Base-by-base conservation (phyloP, 352 stramenopile genomes). In the Thalassiosira delicatula region DNA sequence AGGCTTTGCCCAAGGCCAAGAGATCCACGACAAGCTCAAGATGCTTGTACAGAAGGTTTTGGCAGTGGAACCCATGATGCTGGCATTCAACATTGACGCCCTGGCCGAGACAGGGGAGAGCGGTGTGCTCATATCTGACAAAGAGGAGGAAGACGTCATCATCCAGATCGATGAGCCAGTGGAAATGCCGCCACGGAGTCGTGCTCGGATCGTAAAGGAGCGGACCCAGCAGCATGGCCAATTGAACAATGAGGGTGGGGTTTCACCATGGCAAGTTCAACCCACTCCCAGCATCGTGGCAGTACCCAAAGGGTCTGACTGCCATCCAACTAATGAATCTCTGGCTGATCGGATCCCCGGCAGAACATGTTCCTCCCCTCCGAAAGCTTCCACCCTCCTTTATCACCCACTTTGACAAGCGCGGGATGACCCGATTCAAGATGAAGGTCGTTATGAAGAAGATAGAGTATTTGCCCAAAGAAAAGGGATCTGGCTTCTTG, bases 241-340 rank as follows among this genome's bases (percentile, higher is more conserved):
- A n/a, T n/a, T n/a, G n/a, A n/a, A n/a, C n/a, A n/a, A n/a, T n/a
- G n/a, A n/a, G n/a, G n/a, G n/a, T 74, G 33, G 66, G 66, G 30
- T 74, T 33, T 46, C 66, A 74, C 37, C 66, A 74, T 74, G 54
- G 54, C 7, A 49, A 74, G 66, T 53, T 74, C n/a, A 74, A 62
- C 56, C 66, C 66, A 35, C 35, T 74, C 35, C 66, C 66, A 56
- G 27, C 30, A 4, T 25, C 14, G 30, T 75, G 56, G 51, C 29
- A 53, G 4, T 75, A 66, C 42, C 67, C 53, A 59, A 75, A 37
- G 7, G 62, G 40, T 9, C 56, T 75, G n/a, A 66, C 67, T 44
- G 27, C 53, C 3, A 57, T 59, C 27, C 51, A 65, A 29, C 33
- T 75, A 29, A 65, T 75, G 0, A 75, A 57, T 30, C 35, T 66